Evolutionary conservation across 108 stramenopile genomes (phyloP).

Genomic region (Parmales sp.): DNA sequence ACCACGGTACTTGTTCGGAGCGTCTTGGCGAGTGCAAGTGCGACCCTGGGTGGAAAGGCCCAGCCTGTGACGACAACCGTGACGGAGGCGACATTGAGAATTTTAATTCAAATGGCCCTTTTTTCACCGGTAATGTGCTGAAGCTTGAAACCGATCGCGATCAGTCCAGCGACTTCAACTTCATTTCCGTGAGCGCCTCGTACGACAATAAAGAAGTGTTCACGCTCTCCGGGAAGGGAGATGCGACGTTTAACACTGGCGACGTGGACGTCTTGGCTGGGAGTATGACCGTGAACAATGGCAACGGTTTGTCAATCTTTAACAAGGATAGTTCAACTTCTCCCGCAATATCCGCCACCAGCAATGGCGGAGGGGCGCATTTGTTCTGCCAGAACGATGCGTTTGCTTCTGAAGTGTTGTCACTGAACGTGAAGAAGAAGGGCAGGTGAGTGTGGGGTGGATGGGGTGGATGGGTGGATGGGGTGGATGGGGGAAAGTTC

Average conservation of each 20-base stretch:
- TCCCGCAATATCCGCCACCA: too few relatives aligned
- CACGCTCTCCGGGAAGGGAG: neutral
- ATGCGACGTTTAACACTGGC: neutral
- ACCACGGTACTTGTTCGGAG: conserved; percentile 32
- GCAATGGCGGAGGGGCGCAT: too few relatives aligned
- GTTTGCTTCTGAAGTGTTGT: too few relatives aligned
- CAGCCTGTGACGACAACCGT: conserved; percentile 10
- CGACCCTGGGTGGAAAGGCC: conserved; percentile 15
- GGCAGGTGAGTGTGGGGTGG: too few relatives aligned
- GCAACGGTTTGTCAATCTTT: neutral
- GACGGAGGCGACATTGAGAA: neutral
- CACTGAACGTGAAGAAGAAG: too few relatives aligned
- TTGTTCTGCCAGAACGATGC: too few relatives aligned
- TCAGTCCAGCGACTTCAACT: neutral
- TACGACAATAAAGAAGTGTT: neutral
- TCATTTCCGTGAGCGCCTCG: neutral
- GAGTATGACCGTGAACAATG: neutral
- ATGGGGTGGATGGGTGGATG: too few relatives aligned
- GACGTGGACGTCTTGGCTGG: neutral
- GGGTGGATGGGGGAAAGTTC: too few relatives aligned
- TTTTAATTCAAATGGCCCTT: neutral
- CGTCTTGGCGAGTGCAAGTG: conserved; percentile 32
- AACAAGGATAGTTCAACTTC: neutral
- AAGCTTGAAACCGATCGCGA: neutral
- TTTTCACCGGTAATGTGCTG: neutral